Conservation (phyloP, 2,329 filamentous ascomycete genomes). For the Aspergillus uvarum region DNA sequence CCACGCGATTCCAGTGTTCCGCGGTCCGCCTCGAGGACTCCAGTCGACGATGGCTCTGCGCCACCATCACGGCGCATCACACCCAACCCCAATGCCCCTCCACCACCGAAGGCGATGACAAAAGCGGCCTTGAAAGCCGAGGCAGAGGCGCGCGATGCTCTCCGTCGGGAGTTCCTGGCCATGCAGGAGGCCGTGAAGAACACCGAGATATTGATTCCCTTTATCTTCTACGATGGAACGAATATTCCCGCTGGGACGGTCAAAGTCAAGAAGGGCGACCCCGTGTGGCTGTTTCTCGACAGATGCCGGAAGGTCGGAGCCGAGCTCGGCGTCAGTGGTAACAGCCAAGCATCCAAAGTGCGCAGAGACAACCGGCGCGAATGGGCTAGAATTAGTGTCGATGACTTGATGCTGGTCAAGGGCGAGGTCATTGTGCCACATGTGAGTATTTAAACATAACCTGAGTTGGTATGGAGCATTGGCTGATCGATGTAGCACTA, state of each 20-base stretch:
- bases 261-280: slow-evolving; percentile 88
- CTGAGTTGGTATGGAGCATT: background rate
- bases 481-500: slow-evolving; percentile 67
- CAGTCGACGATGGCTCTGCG: slow-evolving; percentile 31
- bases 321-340: slow-evolving; percentile 70
- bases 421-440: slow-evolving; percentile 91
- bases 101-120: slow-evolving; percentile 70
- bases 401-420: slow-evolving; percentile 90
- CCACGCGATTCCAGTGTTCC: slow-evolving; percentile 40
- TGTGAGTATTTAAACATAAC: slow-evolving; percentile 56
- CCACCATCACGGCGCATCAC: slow-evolving; percentile 37
- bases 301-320: slow-evolving; percentile 87
- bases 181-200: slow-evolving; percentile 85
- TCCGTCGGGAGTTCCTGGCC: slow-evolving; percentile 76
- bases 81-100: slow-evolving; percentile 46
- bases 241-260: slow-evolving; percentile 83
- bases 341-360: slow-evolving; percentile 44
- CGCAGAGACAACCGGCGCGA: slow-evolving; percentile 67
- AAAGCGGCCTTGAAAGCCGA: slow-evolving; percentile 77
- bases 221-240: slow-evolving; percentile 95
- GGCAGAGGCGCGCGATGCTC: slow-evolving; percentile 70
- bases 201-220: slow-evolving; percentile 86
- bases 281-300: slow-evolving; percentile 89
- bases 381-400: slow-evolving; percentile 91
- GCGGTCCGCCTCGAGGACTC: slow-evolving; percentile 40